A percentile compares a stretch with the other conserved stretches of the same genome.
These are phyloP conservation scores for Gypsophila paniculata DNA, from an alignment of 179 eudicot genomes.

Conservation along the genomic window DNA sequence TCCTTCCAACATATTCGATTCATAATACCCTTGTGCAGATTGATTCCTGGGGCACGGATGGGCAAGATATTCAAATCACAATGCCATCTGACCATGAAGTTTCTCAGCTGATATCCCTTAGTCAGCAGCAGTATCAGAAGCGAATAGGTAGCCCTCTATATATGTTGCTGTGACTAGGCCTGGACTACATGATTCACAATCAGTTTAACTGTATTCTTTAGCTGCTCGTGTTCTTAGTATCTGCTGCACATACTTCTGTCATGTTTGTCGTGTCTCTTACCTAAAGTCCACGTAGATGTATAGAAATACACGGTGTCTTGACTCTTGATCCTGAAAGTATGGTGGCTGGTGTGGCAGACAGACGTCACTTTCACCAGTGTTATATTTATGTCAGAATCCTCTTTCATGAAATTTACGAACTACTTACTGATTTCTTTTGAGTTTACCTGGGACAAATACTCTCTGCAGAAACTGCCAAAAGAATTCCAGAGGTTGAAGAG, in stretches of 20 bases:
- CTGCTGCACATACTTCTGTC: background rate
- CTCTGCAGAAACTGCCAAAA: conserved; percentile 66
- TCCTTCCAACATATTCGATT: background rate
- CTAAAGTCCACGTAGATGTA: background rate
- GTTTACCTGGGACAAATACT: conserved; percentile 19
- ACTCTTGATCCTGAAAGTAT: background rate
- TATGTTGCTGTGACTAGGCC: conserved; percentile 11
- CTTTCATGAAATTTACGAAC: background rate
- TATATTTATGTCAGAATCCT: background rate
- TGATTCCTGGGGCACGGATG: conserved; percentile 91
- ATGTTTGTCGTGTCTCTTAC: background rate
- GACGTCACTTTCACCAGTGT: background rate
- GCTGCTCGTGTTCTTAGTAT: conserved; percentile 5
- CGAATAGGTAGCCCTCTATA: conserved; percentile 54
- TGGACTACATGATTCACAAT: background rate
- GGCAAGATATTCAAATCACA: conserved; percentile 56
- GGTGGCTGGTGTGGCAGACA: background rate
- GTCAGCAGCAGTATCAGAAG: conserved; percentile 49
- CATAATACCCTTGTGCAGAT: conserved; percentile 39
- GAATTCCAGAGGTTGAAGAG: conserved; percentile 64
- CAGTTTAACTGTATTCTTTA: background rate
- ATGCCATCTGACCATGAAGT: conserved; percentile 74
- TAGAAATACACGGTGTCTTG: background rate
- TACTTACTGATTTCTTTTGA: conserved; percentile 1
- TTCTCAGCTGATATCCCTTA: conserved; percentile 44